Percentiles rank a stretch among this genome's conserved stretches.
phyloP scores from a whole-genome alignment of 129 eudicot species.

The Chrysanthemum makinoi region DNA sequence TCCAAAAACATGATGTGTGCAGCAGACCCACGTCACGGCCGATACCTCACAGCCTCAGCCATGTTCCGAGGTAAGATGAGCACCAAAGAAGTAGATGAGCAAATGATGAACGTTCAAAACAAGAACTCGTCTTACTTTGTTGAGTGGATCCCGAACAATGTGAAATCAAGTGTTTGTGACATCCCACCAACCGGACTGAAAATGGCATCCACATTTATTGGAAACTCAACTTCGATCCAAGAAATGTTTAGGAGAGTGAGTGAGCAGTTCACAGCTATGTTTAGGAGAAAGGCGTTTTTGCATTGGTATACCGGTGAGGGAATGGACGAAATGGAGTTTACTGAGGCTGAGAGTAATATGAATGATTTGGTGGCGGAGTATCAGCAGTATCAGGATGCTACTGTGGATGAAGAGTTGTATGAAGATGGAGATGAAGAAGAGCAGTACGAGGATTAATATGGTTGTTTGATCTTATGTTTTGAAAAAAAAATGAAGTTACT shows the following conservation, averaged over 20 bases:
- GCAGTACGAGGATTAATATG: slow-evolving; percentile 18
- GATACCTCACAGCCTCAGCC: slow-evolving; percentile 61
- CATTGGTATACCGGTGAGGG: slow-evolving; percentile 76
- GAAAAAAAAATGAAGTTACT: slow-evolving; percentile 9
- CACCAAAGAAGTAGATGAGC: slow-evolving; percentile 71
- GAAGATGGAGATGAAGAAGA: slow-evolving; percentile 47
- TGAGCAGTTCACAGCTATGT: slow-evolving; percentile 68
- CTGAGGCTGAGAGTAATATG: slow-evolving; percentile 72
- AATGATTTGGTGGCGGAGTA: slow-evolving; percentile 75
- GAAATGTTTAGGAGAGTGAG: slow-evolving; percentile 69
- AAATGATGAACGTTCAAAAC: slow-evolving; percentile 68
- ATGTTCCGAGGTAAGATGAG: slow-evolving; percentile 72
- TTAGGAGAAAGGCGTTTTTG: slow-evolving; percentile 64
- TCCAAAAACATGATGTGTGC: slow-evolving; percentile 81
- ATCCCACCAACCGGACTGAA: slow-evolving; percentile 64
- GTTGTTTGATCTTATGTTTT: not conserved
- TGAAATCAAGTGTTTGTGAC: slow-evolving; percentile 68
- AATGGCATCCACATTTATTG: slow-evolving; percentile 66
- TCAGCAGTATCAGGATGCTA: slow-evolving; percentile 66
- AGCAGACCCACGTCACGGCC: slow-evolving; percentile 70
- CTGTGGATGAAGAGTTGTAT: slow-evolving; percentile 41
- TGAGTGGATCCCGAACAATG: slow-evolving; percentile 74
- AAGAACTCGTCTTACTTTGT: slow-evolving; percentile 72
- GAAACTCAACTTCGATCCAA: slow-evolving; percentile 64
- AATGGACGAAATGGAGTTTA: slow-evolving; percentile 72